Percentiles rank a stretch among this genome's conserved stretches.
These are phyloP conservation scores for Penicillium sp. DNA, from an alignment of 2,329 filamentous ascomycete species.

Conservation along the genomic window DNA sequence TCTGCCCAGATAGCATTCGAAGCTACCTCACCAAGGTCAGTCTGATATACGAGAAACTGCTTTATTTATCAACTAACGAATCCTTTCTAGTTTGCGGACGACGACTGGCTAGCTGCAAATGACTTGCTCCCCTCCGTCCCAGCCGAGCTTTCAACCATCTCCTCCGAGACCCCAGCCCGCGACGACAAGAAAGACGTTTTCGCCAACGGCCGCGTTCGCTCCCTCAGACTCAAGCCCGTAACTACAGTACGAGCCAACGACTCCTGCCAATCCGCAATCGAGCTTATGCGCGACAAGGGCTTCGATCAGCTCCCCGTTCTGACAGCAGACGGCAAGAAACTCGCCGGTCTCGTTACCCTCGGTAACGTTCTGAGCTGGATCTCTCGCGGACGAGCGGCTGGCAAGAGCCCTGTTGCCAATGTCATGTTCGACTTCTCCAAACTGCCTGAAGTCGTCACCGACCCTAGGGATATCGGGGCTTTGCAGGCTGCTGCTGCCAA, in stretches of 20 bases:
- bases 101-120: slow-evolving; percentile 98
- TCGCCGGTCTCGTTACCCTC: slow-evolving; percentile 89
- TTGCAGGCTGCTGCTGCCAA: slow-evolving; percentile 18
- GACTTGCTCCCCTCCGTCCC: slow-evolving; percentile 69
- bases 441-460: slow-evolving; percentile 85
- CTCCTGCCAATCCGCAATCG: slow-evolving; percentile 80
- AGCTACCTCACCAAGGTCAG: slow-evolving; percentile 86
- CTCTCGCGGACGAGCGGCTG: slow-evolving; percentile 73
- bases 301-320: slow-evolving; percentile 97
- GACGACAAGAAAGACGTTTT: slow-evolving; percentile 63
- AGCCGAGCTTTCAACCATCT: slow-evolving; percentile 35
- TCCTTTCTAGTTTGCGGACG: slow-evolving; percentile 71
- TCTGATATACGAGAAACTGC: not conserved
- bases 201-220: slow-evolving; percentile 70
- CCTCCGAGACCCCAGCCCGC: slow-evolving; percentile 31
- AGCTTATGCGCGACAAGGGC: slow-evolving; percentile 96
- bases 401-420: slow-evolving; percentile 69
- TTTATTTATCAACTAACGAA: slow-evolving; percentile 10
- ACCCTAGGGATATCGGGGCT: slow-evolving; percentile 63
- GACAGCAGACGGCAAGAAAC: slow-evolving; percentile 61
- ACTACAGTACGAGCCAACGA: slow-evolving; percentile 72
- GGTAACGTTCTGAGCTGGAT: slow-evolving; percentile 92
- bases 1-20: slow-evolving; percentile 92
- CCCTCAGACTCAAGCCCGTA: slow-evolving; percentile 86
- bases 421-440: slow-evolving; percentile 97